Conservation (phyloP, 306 rosid genomes). For the Glycine soja region DNA sequence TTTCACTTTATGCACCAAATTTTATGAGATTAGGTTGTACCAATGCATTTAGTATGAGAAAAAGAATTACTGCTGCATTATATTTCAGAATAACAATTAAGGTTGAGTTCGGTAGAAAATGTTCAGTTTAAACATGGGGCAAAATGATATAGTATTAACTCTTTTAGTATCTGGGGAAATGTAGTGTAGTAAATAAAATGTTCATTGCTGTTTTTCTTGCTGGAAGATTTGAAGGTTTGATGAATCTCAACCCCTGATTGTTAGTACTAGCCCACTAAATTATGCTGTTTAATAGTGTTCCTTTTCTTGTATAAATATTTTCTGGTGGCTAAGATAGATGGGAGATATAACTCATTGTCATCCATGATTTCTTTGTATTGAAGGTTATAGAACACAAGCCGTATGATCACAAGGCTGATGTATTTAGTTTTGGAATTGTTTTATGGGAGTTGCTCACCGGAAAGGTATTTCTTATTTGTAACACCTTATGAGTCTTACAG, state of each 20-base stretch:
- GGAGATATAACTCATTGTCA: conserved; percentile 47
- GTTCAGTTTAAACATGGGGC: not conserved
- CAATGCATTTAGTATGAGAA: conserved; percentile 19
- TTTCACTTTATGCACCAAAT: not conserved
- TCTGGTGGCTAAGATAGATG: conserved; percentile 35
- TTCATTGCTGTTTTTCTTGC: conserved; percentile 7
- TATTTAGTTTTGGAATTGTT: conserved; percentile 94
- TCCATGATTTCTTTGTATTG: conserved; percentile 66
- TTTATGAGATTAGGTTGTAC: conserved; percentile 5
- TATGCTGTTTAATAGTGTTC: conserved; percentile 8
- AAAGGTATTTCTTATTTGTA: conserved; percentile 66
- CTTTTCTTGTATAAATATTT: conserved; percentile 13
- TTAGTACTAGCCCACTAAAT: conserved; percentile 14
- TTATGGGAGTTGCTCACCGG: conserved; percentile 94
- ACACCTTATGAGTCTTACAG: not conserved
- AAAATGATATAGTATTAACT: conserved; percentile 16
- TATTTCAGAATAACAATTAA: conserved; percentile 22
- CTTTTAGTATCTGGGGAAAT: conserved; percentile 5
- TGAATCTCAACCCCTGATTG: conserved; percentile 9
- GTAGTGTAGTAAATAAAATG: conserved; percentile 25
- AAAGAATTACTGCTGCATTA: conserved; percentile 28
- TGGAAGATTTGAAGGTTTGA: conserved; percentile 23
- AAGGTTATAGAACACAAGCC: conserved; percentile 98
- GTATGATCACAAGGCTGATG: conserved; percentile 98
- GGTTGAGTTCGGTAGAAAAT: not conserved